Conservation (phyloP, 2,329 filamentous ascomycete genomes). For the Fusarium begoniae region DNA sequence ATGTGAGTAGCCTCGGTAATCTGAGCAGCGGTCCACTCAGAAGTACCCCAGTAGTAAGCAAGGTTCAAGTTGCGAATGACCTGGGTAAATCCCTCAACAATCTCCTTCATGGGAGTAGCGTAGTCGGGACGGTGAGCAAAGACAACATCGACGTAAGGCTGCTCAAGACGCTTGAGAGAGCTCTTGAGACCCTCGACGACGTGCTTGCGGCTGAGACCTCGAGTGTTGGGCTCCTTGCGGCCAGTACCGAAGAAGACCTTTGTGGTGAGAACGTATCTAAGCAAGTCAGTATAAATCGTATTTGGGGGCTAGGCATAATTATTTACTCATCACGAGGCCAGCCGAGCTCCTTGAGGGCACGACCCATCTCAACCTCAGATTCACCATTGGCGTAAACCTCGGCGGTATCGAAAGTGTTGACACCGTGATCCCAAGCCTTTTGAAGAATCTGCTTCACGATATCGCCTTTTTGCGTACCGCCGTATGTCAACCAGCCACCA, state of each 20-base stretch:
- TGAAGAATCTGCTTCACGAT: conserved; percentile 68
- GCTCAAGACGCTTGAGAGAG: conserved; percentile 37
- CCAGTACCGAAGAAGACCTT: conserved; percentile 45
- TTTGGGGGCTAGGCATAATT: rapidly evolving
- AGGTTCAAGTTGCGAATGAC: conserved; percentile 42
- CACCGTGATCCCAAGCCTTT: conserved; percentile 65
- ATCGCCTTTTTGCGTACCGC: conserved; percentile 68
- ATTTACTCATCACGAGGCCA: conserved; percentile 65
- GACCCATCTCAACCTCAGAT: conserved; percentile 70
- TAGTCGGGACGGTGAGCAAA: conserved; percentile 40
- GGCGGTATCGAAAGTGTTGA: conserved; percentile 71
- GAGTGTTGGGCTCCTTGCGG: conserved; percentile 60
- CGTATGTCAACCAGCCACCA: conserved; percentile 42
- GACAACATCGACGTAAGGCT: conserved; percentile 42
- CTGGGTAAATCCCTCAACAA: conserved; percentile 42
- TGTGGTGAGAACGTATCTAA: conserved; percentile 60
- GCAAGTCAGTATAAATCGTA: not conserved
- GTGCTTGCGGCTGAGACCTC: conserved; percentile 72
- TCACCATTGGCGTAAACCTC: conserved; percentile 67
- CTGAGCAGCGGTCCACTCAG: conserved; percentile 73
- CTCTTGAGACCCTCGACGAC: conserved; percentile 61
- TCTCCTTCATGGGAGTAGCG: conserved; percentile 41
- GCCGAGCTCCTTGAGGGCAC: conserved; percentile 64
- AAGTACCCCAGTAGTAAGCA: conserved; percentile 61
- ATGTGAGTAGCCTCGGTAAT: conserved; percentile 65